Conservation (phyloP, 148 eudicot genomes). For the Camellia sinensis region DNA sequence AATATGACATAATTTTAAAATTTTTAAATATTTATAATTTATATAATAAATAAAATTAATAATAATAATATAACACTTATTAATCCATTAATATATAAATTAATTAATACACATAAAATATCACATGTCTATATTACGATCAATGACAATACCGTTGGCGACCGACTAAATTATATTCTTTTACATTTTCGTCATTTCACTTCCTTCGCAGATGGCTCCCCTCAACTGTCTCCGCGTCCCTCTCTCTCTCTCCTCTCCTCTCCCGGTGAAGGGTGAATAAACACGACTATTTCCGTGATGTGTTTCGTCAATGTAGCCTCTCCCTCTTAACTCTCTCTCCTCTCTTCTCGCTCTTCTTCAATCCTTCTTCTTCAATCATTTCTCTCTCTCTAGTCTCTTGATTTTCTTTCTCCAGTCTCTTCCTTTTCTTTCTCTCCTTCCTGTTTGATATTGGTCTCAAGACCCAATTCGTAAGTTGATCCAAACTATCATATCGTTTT, state of each 20-base stretch:
- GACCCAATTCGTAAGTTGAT: constrained; percentile 10
- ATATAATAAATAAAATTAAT: no score
- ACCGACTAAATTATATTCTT: no score
- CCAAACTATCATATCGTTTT: background rate
- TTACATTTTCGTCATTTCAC: background rate
- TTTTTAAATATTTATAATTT: no score
- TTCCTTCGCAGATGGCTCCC: background rate
- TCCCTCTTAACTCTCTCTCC: background rate
- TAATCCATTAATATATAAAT: no score
- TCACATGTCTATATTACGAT: no score
- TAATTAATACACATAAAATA: no score
- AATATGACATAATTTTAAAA: no score
- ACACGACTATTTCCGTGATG: background rate
- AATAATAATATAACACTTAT: no score
- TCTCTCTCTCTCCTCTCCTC: background rate
- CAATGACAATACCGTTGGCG: no score
- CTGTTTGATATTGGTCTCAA: background rate
- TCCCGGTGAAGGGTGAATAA: background rate
- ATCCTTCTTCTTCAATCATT: background rate
- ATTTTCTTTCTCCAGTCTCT: background rate
- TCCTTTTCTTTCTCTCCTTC: background rate
- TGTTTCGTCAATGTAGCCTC: no score
- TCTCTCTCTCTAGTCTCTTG: background rate
- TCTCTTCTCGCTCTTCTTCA: constrained; percentile 14
- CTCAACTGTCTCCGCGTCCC: background rate